These are phyloP conservation scores for Sugiyamaella castrensis DNA, from an alignment of 1,139 yeast genomes.

Conservation along the genomic window DNA sequence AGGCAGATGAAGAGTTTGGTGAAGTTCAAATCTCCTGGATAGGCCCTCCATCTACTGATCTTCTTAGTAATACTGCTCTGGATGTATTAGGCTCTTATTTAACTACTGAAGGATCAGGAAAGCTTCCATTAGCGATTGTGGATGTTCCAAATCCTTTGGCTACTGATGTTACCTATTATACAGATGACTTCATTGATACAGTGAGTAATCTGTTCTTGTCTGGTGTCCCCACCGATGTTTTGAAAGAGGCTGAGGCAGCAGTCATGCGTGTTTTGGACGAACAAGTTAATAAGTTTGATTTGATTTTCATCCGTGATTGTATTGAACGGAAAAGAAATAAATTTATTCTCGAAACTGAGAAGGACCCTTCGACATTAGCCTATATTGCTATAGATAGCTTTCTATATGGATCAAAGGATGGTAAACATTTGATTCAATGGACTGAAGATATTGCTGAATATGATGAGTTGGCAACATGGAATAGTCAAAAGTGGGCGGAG, in stretches of 20 bases:
- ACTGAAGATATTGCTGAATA: constrained; percentile 57
- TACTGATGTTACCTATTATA: constrained; percentile 62
- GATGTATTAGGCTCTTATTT: constrained; percentile 73
- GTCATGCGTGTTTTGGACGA: constrained; percentile 49
- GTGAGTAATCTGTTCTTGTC: constrained; percentile 56
- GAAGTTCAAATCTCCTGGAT: constrained; percentile 75
- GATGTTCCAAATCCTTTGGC: constrained; percentile 84
- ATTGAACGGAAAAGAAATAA: constrained; percentile 63
- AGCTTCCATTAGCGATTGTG: constrained; percentile 65
- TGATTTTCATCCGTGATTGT: constrained; percentile 62
- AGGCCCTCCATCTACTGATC: constrained; percentile 65
- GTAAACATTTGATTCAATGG: constrained; percentile 55
- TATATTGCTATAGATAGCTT: constrained; percentile 73
- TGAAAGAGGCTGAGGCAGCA: constrained; percentile 52
- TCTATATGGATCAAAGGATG: constrained; percentile 67
- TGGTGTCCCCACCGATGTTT: constrained; percentile 73
- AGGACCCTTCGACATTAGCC: constrained; percentile 58
- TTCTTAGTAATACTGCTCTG: constrained; percentile 59
- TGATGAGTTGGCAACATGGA: constrained; percentile 60
- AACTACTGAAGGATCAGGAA: constrained; percentile 58
- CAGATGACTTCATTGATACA: constrained; percentile 60
- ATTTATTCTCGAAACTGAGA: constrained; percentile 63
- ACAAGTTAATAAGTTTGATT: constrained; percentile 53
- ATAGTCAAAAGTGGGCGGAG: constrained; percentile 61
- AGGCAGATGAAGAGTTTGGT: constrained; percentile 81